Base-by-base conservation (phyloP, 306 rosid species). In the Senna tora region DNA sequence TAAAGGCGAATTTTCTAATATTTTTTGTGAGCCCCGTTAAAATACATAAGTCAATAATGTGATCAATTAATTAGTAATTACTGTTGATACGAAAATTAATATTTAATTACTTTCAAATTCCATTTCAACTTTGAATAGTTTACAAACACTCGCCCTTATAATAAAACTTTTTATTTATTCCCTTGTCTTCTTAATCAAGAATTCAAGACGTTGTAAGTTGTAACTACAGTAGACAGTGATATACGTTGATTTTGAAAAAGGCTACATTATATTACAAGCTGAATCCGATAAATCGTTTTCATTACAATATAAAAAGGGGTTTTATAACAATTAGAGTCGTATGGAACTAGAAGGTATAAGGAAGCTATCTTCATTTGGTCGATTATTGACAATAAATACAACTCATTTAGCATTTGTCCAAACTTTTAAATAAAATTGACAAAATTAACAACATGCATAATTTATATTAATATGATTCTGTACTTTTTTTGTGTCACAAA, bases 211-310 rank as follows among this genome's bases (percentile, higher is more conserved):
- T n/a, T 59, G 0, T n/a, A 8, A 3, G 14, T 16, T 15, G 11
- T n/a, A 5, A n/a, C 28, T 38, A 14, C 8, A 30, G 46, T 2
- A 25, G 47, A 59, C 22, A 59, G n/a, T n/a, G 25, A n/a, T 58
- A 32, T 32, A 1, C 7, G 21, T 14, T 59, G 5, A 33, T 8
- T 60, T 60, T 60, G 9, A 15, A 60, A 34, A 33, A 60, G 4
- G 4, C n/a, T n/a, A 25, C 1, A 25, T 3, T 34, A 8, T 36
- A 36, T 22, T 9, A 9, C 28, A 60, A 60, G n/a, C 19, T 60
- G 66, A 36, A 34, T 59, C 22, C n/a, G n/a, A 59, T n/a, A 59
- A 59, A 16, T 34, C 45, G 36, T 59, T 34, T 59, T 34, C 25
- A 17, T 12, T 42, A 1, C 2, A 25, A 25, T 25, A 25, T 1